A percentile compares a stretch with the other conserved stretches of the same genome.
Evolutionary conservation across 768 basidiomycete genomes (phyloP).

Genomic region (Porpolomopsis calyptriformis): DNA sequence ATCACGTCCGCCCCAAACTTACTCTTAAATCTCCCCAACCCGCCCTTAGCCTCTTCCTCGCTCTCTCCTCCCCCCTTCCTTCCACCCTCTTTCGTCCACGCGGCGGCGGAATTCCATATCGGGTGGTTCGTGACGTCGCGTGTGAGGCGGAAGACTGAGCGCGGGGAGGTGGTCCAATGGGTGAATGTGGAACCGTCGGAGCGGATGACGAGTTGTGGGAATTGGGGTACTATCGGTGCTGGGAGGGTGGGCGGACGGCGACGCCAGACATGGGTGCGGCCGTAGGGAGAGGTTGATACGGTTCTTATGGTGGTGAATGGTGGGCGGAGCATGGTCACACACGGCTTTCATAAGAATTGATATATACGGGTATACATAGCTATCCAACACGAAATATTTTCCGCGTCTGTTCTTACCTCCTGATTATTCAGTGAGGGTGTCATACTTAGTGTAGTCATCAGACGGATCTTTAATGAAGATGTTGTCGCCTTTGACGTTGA

Average conservation of each 20-base stretch:
- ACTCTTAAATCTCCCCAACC: constrained; percentile 71
- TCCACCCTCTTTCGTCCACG: constrained; percentile 54
- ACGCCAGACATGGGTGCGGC: constrained; percentile 75
- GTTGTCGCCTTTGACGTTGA: constrained; percentile 41
- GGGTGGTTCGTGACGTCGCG: constrained; percentile 87
- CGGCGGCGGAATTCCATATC: constrained; percentile 64
- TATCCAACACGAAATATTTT: too few species aligned
- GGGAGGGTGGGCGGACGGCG: constrained; percentile 58
- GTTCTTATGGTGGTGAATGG: background rate
- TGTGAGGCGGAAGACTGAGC: constrained; percentile 62
- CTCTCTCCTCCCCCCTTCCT: constrained; percentile 67
- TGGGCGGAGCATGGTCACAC: background rate
- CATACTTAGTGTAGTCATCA: background rate
- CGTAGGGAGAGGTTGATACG: constrained; percentile 65
- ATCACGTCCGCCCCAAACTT: constrained; percentile 46
- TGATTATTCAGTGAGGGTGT: background rate
- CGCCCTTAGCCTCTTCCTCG: constrained; percentile 62
- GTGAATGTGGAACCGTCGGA: constrained; percentile 84
- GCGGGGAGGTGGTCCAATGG: constrained; percentile 84
- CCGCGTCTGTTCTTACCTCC: too few species aligned
- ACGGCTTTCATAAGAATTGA: too few species aligned
- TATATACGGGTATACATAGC: too few species aligned
- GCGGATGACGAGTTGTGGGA: constrained; percentile 74
- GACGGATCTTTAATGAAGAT: constrained; percentile 31
- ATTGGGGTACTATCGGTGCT: constrained; percentile 76